Base-by-base conservation (phyloP, 805 yeast genomes). In the Candida tallmaniae region DNA sequence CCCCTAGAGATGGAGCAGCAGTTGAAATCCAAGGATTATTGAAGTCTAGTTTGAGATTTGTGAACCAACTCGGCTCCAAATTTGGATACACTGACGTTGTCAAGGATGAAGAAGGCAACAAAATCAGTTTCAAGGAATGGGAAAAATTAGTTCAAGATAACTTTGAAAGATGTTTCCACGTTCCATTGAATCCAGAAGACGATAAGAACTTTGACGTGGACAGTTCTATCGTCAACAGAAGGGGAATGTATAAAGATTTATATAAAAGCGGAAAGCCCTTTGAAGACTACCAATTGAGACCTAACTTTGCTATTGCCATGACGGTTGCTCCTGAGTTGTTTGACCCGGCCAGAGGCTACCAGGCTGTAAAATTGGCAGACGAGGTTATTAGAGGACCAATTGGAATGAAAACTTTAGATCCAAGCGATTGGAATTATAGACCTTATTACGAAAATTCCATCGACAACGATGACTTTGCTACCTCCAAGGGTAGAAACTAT, bases 1-100 rank as follows among this genome's bases (percentile, higher is more conserved):
- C 97, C 0, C 97, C 98, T 16, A 75, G 98, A 53, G 96, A 89
- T 59, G 98, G 98, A 23, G 96, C 97, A 1, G 96, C 95, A 2
- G 70, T 90, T 36, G 98, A 90, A 58, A 83, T 90, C 38, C 87
- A 78, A 47, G 98, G 97, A 0, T 64, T 90, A 40, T 62, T 93
- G 51, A 89, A 89, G 61, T 84, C 95, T 58, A 61, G 85, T 1
- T 63, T 90, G 50, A 67, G 96, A 42, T 93, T 88, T 73, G 88
- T 86, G 13, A 70, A 76, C 46, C 70, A 74, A 27, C 59, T 87
- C 42, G 57, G 76, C 45, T 84, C 83, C 0, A 42, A 63, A 23
- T 90, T 86, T 52, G 60, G 72, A 14, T 73, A 76, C 48, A 62
- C 67, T 3, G 58, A 62, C 2, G 96, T 89, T 6, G 59, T 52